Percentiles rank a stretch among this genome's conserved stretches.
Conservation (phyloP, 495 filamentous ascomycete species). For the Trypethelium eluteriae region DNA sequence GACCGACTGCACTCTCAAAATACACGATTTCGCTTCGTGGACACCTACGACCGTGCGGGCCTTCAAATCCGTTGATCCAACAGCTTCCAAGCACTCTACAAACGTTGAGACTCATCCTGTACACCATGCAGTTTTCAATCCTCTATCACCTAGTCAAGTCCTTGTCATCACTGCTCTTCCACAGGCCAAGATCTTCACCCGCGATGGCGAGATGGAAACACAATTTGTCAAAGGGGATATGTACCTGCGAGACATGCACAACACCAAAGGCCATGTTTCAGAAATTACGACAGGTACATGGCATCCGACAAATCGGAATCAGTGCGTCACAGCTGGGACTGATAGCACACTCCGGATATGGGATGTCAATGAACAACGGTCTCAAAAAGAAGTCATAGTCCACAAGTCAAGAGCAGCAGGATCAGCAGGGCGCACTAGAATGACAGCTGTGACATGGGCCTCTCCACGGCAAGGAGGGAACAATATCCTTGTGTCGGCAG, state of each 20-base stretch:
- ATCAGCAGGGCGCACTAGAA: constrained; percentile 80
- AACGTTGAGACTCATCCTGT: constrained; percentile 78
- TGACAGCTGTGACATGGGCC: constrained; percentile 92
- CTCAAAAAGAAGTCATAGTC: constrained; percentile 87
- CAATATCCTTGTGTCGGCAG: constrained; percentile 76
- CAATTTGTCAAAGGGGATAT: constrained; percentile 96
- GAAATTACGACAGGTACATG: constrained; percentile 82
- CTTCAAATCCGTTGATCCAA: constrained; percentile 88
- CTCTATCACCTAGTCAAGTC: constrained; percentile 67
- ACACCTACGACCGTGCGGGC: constrained; percentile 86
- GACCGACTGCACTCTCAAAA: constrained; percentile 80
- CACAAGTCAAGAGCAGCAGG: constrained; percentile 84
- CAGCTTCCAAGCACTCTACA: constrained; percentile 61
- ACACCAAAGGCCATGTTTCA: constrained; percentile 91
- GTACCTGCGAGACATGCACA: constrained; percentile 92
- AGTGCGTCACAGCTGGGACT: constrained; percentile 82
- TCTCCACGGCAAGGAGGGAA: constrained; percentile 63
- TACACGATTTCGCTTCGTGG: constrained; percentile 94
- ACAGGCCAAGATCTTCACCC: constrained; percentile 79
- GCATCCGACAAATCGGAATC: constrained; percentile 73
- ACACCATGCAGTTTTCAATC: constrained; percentile 79
- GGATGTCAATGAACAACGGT: constrained; percentile 81
- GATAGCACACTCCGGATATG: constrained; percentile 94
- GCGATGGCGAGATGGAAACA: constrained; percentile 75
- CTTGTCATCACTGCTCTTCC: constrained; percentile 79